Conservation (phyloP, 2,329 filamentous ascomycete species). For the Cladosporium sp. region DNA sequence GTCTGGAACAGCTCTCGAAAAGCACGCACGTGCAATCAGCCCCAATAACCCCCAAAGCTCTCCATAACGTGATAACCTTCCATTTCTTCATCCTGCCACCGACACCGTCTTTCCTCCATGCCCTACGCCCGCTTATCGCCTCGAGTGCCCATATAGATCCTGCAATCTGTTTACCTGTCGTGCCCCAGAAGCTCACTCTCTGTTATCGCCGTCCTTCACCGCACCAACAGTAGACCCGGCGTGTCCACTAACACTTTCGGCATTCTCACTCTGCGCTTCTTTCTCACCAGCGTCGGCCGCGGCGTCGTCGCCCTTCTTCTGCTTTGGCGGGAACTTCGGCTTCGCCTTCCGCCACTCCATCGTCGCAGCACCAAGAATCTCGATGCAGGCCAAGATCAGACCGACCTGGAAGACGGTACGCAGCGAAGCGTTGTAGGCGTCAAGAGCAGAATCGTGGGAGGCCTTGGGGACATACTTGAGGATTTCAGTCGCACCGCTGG, state of each 20-base stretch:
- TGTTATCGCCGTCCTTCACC: too few species aligned
- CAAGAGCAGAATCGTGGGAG: not conserved
- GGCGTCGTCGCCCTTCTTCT: not conserved
- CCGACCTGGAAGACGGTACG: not conserved
- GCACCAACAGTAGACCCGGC: not conserved
- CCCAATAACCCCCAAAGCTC: too few species aligned
- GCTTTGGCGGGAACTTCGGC: not conserved
- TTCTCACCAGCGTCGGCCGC: not conserved
- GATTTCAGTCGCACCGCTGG: not conserved
- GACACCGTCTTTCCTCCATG: too few species aligned
- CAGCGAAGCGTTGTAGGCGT: not conserved
- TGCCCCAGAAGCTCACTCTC: too few species aligned
- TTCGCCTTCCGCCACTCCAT: not conserved
- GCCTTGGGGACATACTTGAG: not conserved
- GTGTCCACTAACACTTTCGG: not conserved
- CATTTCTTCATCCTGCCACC: too few species aligned
- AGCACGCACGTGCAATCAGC: too few species aligned
- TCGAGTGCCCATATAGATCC: too few species aligned
- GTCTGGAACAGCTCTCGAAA: too few species aligned
- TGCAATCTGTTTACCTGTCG: too few species aligned
- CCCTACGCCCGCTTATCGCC: too few species aligned
- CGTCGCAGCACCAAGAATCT: not conserved
- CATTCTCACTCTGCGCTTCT: not conserved
- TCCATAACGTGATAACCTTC: too few species aligned
- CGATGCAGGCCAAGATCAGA: not conserved